Percentiles rank a stretch among this genome's conserved stretches.
Evolutionary conservation across 768 basidiomycete genomes (phyloP).

Genomic region (Rhizopogon vulgaris): DNA sequence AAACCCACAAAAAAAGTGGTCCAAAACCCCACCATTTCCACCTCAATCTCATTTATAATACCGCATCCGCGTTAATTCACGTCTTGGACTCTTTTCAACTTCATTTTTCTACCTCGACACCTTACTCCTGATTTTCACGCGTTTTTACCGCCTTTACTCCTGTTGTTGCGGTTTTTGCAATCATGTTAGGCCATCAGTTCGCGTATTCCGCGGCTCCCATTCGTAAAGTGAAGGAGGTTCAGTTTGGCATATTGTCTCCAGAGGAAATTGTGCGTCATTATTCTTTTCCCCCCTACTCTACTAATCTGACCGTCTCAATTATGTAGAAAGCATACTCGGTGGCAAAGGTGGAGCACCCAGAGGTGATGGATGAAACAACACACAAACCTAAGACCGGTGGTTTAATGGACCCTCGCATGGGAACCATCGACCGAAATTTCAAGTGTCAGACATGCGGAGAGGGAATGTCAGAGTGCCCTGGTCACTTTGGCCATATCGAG

Average conservation of each 20-base stretch:
- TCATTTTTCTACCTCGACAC: background rate
- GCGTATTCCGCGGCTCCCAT: slow-evolving; percentile 91
- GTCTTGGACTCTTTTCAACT: slow-evolving; percentile 4
- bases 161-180: slow-evolving; percentile 12
- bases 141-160: slow-evolving; percentile 4
- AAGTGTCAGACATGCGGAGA: slow-evolving; percentile 99
- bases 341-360: slow-evolving; percentile 96
- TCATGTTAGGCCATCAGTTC: slow-evolving; percentile 85
- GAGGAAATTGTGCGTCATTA: slow-evolving; percentile 80
- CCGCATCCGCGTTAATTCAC: slow-evolving; percentile 23
- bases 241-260: slow-evolving; percentile 97
- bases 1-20: slow-evolving; percentile 16
- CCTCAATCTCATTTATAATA: slow-evolving; percentile 6
- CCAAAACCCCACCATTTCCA: slow-evolving; percentile 4
- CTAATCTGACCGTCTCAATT: slow-evolving; percentile 13
- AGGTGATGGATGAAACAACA: slow-evolving; percentile 94
- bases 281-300: background rate
- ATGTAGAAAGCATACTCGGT: slow-evolving; percentile 96
- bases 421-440: slow-evolving; percentile 95
- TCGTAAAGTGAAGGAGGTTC: slow-evolving; percentile 94
- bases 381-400: slow-evolving; percentile 90
- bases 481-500: slow-evolving; percentile 99
- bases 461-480: slow-evolving; percentile 99
- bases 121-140: slow-evolving; percentile 10
- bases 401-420: slow-evolving; percentile 97